A percentile compares a stretch with the other conserved stretches of the same genome.
phyloP scores from a whole-genome alignment of 768 basidiomycete species.

The Amanita rubescens region DNA sequence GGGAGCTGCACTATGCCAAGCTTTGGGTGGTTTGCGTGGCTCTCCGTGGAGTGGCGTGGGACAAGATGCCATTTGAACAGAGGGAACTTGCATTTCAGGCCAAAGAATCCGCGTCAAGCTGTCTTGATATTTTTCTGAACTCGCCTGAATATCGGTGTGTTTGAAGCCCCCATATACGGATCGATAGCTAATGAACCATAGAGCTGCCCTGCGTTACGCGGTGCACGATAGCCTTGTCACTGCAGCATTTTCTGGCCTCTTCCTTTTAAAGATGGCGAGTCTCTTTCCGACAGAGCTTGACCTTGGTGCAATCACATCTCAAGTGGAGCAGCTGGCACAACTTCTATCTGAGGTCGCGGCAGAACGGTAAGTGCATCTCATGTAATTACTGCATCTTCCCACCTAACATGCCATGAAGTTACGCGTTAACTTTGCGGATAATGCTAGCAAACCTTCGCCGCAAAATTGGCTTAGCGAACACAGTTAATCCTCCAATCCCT shows the following conservation, averaged over 20 bases:
- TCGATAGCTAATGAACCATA: slow-evolving; percentile 20
- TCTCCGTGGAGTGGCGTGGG: slow-evolving; percentile 87
- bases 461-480: slow-evolving; percentile 65
- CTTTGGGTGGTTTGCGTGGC: slow-evolving; percentile 94
- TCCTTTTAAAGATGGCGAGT: slow-evolving; percentile 90
- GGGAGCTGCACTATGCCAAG: slow-evolving; percentile 89
- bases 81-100: slow-evolving; percentile 93
- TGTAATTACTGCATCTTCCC: neutral
- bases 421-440: slow-evolving; percentile 84
- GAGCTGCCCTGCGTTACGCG: slow-evolving; percentile 85
- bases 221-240: slow-evolving; percentile 92
- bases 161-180: neutral
- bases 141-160: slow-evolving; percentile 73
- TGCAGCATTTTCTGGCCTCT: slow-evolving; percentile 85
- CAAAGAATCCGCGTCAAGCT: slow-evolving; percentile 85
- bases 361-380: slow-evolving; percentile 50
- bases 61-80: slow-evolving; percentile 94
- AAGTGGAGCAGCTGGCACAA: slow-evolving; percentile 88
- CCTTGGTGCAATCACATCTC: slow-evolving; percentile 62
- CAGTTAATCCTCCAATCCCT: slow-evolving; percentile 39
- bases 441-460: slow-evolving; percentile 91
- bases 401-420: slow-evolving; percentile 32
- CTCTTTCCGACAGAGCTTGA: slow-evolving; percentile 86
- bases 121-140: slow-evolving; percentile 76
- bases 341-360: slow-evolving; percentile 89